These are phyloP conservation scores for Pseudogymnoascus sp. DNA, from an alignment of 2,329 filamentous ascomycete genomes.

Conservation along the genomic window DNA sequence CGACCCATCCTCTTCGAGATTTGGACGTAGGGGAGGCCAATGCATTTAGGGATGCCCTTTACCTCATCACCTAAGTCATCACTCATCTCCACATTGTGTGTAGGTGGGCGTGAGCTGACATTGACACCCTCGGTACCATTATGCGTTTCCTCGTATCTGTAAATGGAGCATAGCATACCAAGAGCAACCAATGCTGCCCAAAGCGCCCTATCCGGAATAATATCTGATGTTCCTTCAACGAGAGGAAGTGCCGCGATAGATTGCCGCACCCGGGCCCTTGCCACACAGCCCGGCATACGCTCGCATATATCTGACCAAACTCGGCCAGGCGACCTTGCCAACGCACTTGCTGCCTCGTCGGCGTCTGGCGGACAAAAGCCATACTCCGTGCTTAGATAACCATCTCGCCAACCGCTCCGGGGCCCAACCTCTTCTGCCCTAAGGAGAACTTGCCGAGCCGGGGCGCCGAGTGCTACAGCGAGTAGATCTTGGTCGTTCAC, in stretches of 20 bases:
- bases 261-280: slow-evolving; percentile 43
- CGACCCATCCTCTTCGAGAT: slow-evolving; percentile 44
- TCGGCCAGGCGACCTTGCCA: slow-evolving; percentile 41
- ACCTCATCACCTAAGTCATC: slow-evolving; percentile 45
- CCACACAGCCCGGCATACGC: slow-evolving; percentile 45
- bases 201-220: slow-evolving; percentile 44
- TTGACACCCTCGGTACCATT: slow-evolving; percentile 44
- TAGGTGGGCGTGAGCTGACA: slow-evolving; percentile 28
- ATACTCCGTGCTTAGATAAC: slow-evolving; percentile 43
- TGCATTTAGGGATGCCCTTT: slow-evolving; percentile 40
- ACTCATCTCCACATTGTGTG: slow-evolving; percentile 37
- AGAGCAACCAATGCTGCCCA: slow-evolving; percentile 47
- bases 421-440: slow-evolving; percentile 46
- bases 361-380: slow-evolving; percentile 46
- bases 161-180: slow-evolving; percentile 47
- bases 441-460: slow-evolving; percentile 46
- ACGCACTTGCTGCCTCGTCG: slow-evolving; percentile 40
- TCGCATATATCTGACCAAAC: slow-evolving; percentile 49
- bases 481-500: slow-evolving; percentile 42
- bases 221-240: slow-evolving; percentile 41
- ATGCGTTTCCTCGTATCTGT: slow-evolving; percentile 45
- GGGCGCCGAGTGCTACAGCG: slow-evolving; percentile 45
- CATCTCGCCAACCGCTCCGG: slow-evolving; percentile 45
- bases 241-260: slow-evolving; percentile 42
- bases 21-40: slow-evolving; percentile 44